phyloP scores from a whole-genome alignment of 2,329 filamentous ascomycete species.

The Pseudocercospora vitis region DNA sequence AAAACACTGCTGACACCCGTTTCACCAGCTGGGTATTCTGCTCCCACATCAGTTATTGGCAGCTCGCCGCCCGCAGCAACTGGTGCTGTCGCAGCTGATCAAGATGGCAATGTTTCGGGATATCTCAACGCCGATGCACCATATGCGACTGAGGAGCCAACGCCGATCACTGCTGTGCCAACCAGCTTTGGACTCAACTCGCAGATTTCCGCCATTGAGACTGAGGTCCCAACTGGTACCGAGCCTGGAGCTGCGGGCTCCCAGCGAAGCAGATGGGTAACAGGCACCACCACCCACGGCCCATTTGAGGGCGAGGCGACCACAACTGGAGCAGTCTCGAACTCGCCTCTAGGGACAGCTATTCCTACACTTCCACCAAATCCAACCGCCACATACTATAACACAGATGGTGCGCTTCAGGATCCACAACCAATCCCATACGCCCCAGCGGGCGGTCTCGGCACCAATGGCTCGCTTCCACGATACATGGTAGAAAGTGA shows the following conservation, averaged over 20 bases:
- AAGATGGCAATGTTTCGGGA: conserved; percentile 39
- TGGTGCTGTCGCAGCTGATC: conserved; percentile 18
- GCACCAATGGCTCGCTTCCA: conserved; percentile 73
- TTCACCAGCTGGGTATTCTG: conserved; percentile 6
- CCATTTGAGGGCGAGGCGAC: conserved; percentile 66
- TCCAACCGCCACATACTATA: conserved; percentile 67
- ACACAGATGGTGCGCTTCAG: conserved; percentile 67
- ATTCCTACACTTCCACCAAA: conserved; percentile 60
- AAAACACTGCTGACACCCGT: background rate
- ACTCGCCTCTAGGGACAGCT: conserved; percentile 56
- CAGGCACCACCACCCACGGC: conserved; percentile 66
- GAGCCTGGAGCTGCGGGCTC: conserved; percentile 42
- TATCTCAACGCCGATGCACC: conserved; percentile 49
- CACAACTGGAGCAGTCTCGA: conserved; percentile 68
- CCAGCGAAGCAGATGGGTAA: conserved; percentile 51
- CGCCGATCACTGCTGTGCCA: conserved; percentile 39
- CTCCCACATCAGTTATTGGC: background rate
- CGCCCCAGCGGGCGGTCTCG: conserved; percentile 67
- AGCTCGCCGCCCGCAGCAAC: background rate
- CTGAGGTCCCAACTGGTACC: conserved; percentile 33
- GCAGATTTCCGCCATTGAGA: conserved; percentile 42
- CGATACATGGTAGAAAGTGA: conserved; percentile 77
- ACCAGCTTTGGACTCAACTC: conserved; percentile 48
- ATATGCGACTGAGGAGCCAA: conserved; percentile 39
- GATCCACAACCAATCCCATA: conserved; percentile 70